Evolutionary conservation across 2,329 filamentous ascomycete genomes (phyloP), one percentile per base, ranked within the genome.

Genomic region (Epichloe aotearoae): DNA sequence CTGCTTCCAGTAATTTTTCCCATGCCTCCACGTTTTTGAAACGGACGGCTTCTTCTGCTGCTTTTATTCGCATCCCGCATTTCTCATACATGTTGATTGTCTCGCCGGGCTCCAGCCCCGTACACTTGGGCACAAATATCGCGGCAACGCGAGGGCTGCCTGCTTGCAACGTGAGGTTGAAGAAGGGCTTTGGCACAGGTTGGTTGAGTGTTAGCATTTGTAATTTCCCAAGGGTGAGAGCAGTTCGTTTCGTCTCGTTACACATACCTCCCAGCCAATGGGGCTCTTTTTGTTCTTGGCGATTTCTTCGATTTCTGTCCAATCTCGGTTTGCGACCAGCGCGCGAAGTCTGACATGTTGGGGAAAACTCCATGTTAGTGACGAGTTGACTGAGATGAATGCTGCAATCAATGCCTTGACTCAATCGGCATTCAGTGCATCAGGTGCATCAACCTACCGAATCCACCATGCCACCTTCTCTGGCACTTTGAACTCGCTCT

Each of bases 41-140:
- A 69, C 83, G 88, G 53, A 89, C 76, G 3, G 93, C 91, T 70
- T 97, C 93, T 69, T 97, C 90, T 4, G 86, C 93, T 2, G 93
- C 93, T 69, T 88, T 89, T 30, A 85, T 78, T 43, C 88, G 74
- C 82, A 95, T 80, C 17, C 91, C 91, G 66, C 93, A 97, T 69
- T 95, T 95, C 60, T 95, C 83, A 77, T 90, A 98, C 91, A 98
- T 96, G 57, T 84, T 79, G 50, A 95, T 83, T 3, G 83, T 74
- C 59, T 89, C 85, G 3, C 79, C 76, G 1, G 78, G 73, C 43
- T 82, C 76, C 45, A 94, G 65, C 50, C 75, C 74, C 15, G 83
- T 84, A 70, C 90, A 96, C 67, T 97, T 97, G 3, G 88, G 82
- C 48, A 97, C 82, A 67, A 96, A 97, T 5, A 80, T 66, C 1